Base-by-base conservation (phyloP, 805 yeast genomes). In the Monosporozyma siamensis region DNA sequence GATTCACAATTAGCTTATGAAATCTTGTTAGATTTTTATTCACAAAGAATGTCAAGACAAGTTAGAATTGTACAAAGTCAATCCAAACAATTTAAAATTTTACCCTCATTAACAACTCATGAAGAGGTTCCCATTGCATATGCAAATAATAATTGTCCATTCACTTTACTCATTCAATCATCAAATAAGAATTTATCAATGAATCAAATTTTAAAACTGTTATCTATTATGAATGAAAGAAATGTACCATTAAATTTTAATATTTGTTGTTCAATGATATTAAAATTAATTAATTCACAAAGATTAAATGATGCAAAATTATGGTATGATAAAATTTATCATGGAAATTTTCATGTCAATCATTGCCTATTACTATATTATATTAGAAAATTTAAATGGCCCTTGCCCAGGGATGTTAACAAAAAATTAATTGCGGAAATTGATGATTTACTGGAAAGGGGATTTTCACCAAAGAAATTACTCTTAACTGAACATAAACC, bases 291-390 rank as follows among this genome's bases (percentile, higher is more conserved):
- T 5, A 37, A 46, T 24, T 40, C 48, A 35, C 41, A 45, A 9
- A 48, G 54, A 18, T 37, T 39, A 10, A 47, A 47, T 3, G 53
- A 48, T 12, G 64, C 65, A 3, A 41, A 52, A 12, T 12, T 44
- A 6, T 61, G 64, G 64, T 61, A 58, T 35, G 21, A 48, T 23
- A 58, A 49, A 38, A 51, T 59, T 10, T 22, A 49, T 5, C 25
- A 41, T n/a, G 54, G 52, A 9, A 51, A 53, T 3, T 59, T 54
- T 24, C 44, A 48, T 10, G 39, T 61, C 7, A 48, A 41, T 14
- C 60, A 61, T 41, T 32, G 34, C 18, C 17, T 41, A 3, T 29
- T 61, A 17, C 44, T 59, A 12, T 37, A 50, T 30, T 35, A 35
- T 22, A 20, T 17, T n/a, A 10, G 20, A 3, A 24, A 32, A 18